Conservation (phyloP, 1,284 basidiomycete species). For the Heterobasidion parviporum region DNA sequence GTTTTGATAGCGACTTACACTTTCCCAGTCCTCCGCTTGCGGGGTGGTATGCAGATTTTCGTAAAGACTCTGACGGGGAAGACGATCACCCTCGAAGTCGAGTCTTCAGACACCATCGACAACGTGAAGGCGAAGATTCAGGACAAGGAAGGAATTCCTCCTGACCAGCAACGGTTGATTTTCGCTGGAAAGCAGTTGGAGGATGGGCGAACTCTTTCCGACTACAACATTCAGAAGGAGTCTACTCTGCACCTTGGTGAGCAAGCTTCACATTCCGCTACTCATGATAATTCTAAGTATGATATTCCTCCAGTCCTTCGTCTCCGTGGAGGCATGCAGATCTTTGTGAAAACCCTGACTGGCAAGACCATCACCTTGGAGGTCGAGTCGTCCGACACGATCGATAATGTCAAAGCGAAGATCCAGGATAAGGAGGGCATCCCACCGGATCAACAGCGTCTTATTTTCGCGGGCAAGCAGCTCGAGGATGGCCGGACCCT, state of each 20-base stretch:
- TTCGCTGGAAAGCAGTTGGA: constrained; percentile 98
- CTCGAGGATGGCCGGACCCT: constrained; percentile 63
- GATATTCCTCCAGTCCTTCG: constrained; percentile 56
- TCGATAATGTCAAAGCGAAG: constrained; percentile 97
- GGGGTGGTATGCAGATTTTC: constrained; percentile 72
- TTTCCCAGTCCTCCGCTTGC: constrained; percentile 57
- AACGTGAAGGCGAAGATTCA: constrained; percentile 97
- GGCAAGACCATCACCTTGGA: constrained; percentile 79
- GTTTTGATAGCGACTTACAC: neutral
- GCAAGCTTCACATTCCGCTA: neutral
- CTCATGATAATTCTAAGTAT: constrained; percentile 1
- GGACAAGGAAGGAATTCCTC: constrained; percentile 92
- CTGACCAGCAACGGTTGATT: constrained; percentile 96
- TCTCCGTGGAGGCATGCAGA: constrained; percentile 73
- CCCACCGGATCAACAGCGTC: constrained; percentile 92
- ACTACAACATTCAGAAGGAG: constrained; percentile 96
- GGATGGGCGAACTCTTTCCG: constrained; percentile 83
- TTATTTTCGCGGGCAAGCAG: constrained; percentile 86
- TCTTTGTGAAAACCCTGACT: constrained; percentile 66
- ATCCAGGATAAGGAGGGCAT: constrained; percentile 96
- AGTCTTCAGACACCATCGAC: constrained; percentile 95
- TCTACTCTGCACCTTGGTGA: constrained; percentile 84
- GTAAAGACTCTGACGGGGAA: constrained; percentile 77
- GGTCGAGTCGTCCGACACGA: constrained; percentile 88
- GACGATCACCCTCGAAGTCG: constrained; percentile 91